phyloP scores from a whole-genome alignment of 768 basidiomycete genomes.

The Sarcomyxa edulis region DNA sequence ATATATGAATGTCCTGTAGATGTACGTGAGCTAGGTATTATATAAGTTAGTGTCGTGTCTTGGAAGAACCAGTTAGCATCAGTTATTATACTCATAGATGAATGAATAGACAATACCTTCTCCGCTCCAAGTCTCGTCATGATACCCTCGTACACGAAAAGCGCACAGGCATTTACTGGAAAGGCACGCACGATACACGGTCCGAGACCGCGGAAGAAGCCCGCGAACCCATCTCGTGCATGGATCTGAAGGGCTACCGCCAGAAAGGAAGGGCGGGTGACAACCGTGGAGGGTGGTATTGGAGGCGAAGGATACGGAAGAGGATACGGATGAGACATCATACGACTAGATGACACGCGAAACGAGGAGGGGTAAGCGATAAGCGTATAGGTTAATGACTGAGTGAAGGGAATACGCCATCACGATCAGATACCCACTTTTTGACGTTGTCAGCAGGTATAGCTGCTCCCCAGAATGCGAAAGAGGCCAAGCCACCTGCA shows the following conservation, averaged over 20 bases:
- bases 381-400: no score
- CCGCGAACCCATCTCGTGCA: conserved; percentile 42
- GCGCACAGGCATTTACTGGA: conserved; percentile 73
- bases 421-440: conserved; percentile 43
- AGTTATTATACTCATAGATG: conserved; percentile 1
- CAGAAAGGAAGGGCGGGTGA: conserved; percentile 40
- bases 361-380: conserved; percentile 11
- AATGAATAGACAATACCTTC: no score
- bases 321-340: conserved; percentile 57
- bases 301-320: conserved; percentile 31
- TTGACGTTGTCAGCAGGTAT: conserved; percentile 81
- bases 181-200: conserved; percentile 70
- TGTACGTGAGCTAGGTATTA: no score
- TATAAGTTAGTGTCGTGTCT: conserved; percentile 6
- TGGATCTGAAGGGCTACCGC: conserved; percentile 50
- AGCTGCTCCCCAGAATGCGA: conserved; percentile 63
- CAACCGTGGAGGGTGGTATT: conserved; percentile 12
- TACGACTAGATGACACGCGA: conserved; percentile 50
- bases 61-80: background rate
- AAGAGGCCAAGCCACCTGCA: conserved; percentile 57
- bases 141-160: conserved; percentile 74
- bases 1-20: no score
- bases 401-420: background rate
- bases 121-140: conserved; percentile 64
- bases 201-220: conserved; percentile 62